Evolutionary conservation across 495 filamentous ascomycete genomes (phyloP).

Genomic region (Neurospora hispaniola): DNA sequence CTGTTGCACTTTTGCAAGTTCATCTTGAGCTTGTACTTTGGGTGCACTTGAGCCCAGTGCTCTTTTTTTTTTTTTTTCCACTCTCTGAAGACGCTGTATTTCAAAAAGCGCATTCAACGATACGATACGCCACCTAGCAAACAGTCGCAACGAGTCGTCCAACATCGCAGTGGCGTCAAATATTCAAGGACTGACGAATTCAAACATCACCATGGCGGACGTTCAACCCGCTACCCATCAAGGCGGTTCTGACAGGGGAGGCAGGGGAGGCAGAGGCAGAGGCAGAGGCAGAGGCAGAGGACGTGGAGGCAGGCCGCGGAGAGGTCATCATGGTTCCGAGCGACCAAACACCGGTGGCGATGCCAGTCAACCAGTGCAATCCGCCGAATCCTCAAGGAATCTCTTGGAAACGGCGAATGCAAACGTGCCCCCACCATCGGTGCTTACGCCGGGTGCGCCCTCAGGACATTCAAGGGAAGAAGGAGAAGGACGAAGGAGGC

Average conservation of each 20-base stretch:
- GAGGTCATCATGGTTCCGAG: background rate
- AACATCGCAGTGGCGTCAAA: background rate
- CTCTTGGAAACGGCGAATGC: background rate
- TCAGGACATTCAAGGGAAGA: background rate
- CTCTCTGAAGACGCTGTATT: conserved; percentile 43
- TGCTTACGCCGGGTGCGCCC: background rate
- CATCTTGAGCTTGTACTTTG: background rate
- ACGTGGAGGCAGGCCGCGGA: conserved; percentile 1
- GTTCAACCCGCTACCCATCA: conserved; percentile 4
- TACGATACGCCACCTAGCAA: background rate
- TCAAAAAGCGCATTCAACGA: conserved; percentile 36
- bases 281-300: conserved; percentile 1
- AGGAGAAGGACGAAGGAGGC: conserved; percentile 22
- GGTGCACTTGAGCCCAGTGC: background rate
- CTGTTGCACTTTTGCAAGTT: background rate
- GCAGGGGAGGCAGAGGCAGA: conserved; percentile 8
- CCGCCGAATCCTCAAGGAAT: background rate
- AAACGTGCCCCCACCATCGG: conserved; percentile 2
- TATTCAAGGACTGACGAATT: background rate
- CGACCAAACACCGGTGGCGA: background rate
- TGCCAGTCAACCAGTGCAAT: background rate
- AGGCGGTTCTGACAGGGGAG: conserved; percentile 14
- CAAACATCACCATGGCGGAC: conserved; percentile 11
- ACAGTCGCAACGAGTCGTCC: background rate
- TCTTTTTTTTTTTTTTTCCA: conserved; percentile 1